These are phyloP conservation scores for Coemansia sp. DNA, from an alignment of 192 early-diverging fungal genomes.

Conservation along the genomic window DNA sequence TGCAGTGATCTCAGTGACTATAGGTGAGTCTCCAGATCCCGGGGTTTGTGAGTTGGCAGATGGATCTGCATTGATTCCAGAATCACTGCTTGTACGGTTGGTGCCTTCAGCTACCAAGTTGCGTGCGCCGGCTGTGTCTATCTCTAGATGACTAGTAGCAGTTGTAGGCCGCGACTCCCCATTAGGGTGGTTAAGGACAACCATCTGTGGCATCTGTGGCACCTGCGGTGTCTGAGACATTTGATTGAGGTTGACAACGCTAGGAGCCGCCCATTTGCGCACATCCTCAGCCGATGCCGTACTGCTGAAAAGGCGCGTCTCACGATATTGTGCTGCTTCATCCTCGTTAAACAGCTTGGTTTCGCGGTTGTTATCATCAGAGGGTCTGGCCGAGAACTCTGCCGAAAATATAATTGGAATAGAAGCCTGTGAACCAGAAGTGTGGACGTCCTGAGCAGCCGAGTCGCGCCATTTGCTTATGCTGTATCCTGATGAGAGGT, in stretches of 20 bases:
- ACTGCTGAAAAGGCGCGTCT: constrained; percentile 29
- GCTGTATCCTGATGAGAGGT: constrained; percentile 36
- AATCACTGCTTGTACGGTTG: background rate
- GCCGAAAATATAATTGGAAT: constrained; percentile 45
- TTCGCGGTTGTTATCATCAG: constrained; percentile 23
- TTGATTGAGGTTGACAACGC: constrained; percentile 34
- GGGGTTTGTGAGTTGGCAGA: constrained; percentile 18
- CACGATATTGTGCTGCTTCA: constrained; percentile 21
- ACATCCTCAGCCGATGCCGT: constrained; percentile 19
- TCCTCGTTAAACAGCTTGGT: constrained; percentile 17
- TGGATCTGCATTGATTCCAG: background rate
- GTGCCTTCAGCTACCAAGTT: background rate
- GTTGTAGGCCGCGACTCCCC: background rate
- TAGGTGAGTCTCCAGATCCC: constrained; percentile 20
- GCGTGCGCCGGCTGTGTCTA: constrained; percentile 13
- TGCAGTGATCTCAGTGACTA: constrained; percentile 16
- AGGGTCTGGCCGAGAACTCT: constrained; percentile 18
- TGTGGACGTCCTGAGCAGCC: constrained; percentile 3
- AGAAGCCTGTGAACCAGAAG: constrained; percentile 25
- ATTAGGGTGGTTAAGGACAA: constrained; percentile 16
- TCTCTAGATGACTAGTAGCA: constrained; percentile 4
- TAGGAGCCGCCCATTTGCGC: constrained; percentile 33
- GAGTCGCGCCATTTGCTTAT: constrained; percentile 46
- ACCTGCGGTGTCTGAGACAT: constrained; percentile 7
- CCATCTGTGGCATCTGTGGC: constrained; percentile 31